Conservation (phyloP, 768 basidiomycete species). For the Cubamyces lactineus region DNA sequence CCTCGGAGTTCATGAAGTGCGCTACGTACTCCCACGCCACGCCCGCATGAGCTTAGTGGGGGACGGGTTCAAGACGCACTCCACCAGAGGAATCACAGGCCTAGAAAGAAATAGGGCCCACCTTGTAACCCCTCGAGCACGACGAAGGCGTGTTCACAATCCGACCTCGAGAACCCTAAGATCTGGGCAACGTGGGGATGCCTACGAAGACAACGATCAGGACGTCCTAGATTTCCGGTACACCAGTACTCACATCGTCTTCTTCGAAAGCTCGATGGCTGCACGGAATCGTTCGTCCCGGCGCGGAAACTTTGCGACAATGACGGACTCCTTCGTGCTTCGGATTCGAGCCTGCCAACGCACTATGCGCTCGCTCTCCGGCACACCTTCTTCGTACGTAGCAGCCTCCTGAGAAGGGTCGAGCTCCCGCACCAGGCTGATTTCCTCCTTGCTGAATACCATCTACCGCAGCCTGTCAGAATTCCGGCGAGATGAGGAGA, state of each 20-base stretch:
- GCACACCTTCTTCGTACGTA: neutral
- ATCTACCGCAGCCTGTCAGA: neutral
- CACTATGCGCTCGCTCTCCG: neutral
- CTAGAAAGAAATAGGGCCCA: neutral
- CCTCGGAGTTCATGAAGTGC: no score
- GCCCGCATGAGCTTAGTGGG: no score
- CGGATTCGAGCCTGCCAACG: slow-evolving; percentile 4
- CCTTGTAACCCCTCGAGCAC: neutral
- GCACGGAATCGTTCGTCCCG: neutral
- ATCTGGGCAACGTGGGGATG: slow-evolving; percentile 8
- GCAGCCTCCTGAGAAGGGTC: neutral
- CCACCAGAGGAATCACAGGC: no score
- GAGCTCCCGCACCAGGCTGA: neutral
- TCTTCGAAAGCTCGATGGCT: slow-evolving; percentile 6
- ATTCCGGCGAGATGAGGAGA: neutral
- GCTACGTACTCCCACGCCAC: no score
- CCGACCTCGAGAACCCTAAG: neutral
- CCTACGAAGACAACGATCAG: neutral
- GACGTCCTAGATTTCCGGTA: neutral
- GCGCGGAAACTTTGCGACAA: slow-evolving; percentile 2
- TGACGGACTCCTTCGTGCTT: neutral
- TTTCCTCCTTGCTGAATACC: neutral
- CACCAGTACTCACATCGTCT: neutral
- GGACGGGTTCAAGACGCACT: no score
- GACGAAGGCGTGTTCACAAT: neutral